Evolutionary conservation across 1,139 yeast species (phyloP).

Genomic region (Candida pseudoviswanathii): DNA sequence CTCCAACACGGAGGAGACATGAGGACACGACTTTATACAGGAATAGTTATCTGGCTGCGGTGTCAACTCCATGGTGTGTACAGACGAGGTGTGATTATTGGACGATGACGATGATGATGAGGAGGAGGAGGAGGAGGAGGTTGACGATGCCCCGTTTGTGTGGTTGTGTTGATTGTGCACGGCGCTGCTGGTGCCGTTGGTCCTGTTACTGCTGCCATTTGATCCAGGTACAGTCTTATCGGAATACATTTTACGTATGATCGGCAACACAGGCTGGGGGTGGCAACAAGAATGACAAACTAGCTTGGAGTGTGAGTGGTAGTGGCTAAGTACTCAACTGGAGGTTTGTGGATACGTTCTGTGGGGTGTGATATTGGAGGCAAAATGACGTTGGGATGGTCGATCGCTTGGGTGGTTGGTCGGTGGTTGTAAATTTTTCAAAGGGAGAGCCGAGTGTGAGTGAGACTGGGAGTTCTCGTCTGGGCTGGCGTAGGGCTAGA

Average conservation of each 20-base stretch:
- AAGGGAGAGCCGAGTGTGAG: neutral
- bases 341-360: too few relatives aligned
- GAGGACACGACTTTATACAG: slow-evolving; percentile 52
- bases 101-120: too few relatives aligned
- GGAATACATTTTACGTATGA: neutral
- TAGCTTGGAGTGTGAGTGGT: too few relatives aligned
- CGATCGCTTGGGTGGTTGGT: too few relatives aligned
- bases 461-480: neutral
- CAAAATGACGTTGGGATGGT: too few relatives aligned
- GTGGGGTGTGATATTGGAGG: too few relatives aligned
- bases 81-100: neutral
- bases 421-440: slow-evolving; percentile 5
- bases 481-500: too few relatives aligned
- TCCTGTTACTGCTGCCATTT: slow-evolving; percentile 2
- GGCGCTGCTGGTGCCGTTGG: neutral
- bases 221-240: slow-evolving; percentile 7
- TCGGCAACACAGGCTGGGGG: neutral
- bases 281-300: too few relatives aligned
- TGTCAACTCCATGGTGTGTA: slow-evolving; percentile 8
- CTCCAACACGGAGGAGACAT: slow-evolving; percentile 53
- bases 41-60: slow-evolving; percentile 26
- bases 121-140: too few relatives aligned
- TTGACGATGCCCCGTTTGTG: neutral
- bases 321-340: too few relatives aligned
- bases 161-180: neutral